Evolutionary conservation across 2,329 filamentous ascomycete genomes (phyloP).

Genomic region (Ceratocystis ficicola): DNA sequence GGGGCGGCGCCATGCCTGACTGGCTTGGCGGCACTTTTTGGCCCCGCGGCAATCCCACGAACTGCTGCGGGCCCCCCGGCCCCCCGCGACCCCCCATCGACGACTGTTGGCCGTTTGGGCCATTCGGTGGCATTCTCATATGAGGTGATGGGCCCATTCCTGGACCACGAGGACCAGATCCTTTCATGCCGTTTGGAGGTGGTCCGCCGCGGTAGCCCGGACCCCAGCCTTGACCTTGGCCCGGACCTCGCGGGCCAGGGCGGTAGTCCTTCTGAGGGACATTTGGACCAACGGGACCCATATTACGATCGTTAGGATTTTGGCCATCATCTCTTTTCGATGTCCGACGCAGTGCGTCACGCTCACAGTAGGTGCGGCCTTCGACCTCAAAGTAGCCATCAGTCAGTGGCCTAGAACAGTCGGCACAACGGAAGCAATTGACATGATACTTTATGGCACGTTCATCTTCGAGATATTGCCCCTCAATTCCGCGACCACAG

Average conservation of each 20-base stretch:
- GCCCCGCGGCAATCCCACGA: constrained; percentile 23
- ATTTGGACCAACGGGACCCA: constrained; percentile 20
- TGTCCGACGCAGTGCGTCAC: constrained; percentile 57
- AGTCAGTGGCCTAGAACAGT: constrained; percentile 60
- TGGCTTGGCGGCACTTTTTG: constrained; percentile 27
- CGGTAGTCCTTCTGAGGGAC: constrained; percentile 14
- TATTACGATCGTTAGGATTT: constrained; percentile 19
- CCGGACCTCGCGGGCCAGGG: constrained; percentile 18
- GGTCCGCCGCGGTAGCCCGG: constrained; percentile 11
- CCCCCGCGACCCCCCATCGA: constrained; percentile 23
- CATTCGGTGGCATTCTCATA: constrained; percentile 7
- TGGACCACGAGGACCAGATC: constrained; percentile 23
- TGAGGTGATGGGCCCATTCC: constrained; percentile 10
- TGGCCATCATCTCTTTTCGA: constrained; percentile 15
- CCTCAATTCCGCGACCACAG: constrained; percentile 81
- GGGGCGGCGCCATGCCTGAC: constrained; percentile 29
- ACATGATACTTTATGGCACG: constrained; percentile 69
- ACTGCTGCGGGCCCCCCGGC: constrained; percentile 22
- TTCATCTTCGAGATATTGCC: constrained; percentile 81
- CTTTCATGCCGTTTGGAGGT: constrained; percentile 25
- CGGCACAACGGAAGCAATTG: constrained; percentile 70
- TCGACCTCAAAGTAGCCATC: constrained; percentile 88
- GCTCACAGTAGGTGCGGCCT: constrained; percentile 71
- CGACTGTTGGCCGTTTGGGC: constrained; percentile 20
- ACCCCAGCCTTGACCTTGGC: constrained; percentile 12